Conservation (phyloP, 2,329 filamentous ascomycete genomes). For the Calycina marina region DNA sequence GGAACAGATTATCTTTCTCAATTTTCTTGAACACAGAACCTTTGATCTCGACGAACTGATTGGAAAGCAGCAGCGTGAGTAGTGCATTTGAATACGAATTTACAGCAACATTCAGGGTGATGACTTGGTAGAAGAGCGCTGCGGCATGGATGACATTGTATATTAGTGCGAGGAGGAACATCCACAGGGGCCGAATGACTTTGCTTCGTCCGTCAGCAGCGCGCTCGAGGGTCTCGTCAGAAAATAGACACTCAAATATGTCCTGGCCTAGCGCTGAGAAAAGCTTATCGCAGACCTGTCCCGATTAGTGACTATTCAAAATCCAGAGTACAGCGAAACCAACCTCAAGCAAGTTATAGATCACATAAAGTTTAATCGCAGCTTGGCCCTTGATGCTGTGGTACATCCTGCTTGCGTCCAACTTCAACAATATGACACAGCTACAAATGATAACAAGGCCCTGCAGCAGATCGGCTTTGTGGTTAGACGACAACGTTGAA, state of each 20-base stretch:
- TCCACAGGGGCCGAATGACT: constrained; percentile 72
- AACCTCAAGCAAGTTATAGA: constrained; percentile 91
- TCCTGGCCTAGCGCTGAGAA: constrained; percentile 89
- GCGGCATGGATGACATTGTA: constrained; percentile 85
- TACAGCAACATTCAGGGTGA: constrained; percentile 92
- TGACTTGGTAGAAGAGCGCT: constrained; percentile 90
- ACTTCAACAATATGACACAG: constrained; percentile 70
- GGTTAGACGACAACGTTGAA: constrained; percentile 69
- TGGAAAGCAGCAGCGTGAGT: constrained; percentile 81
- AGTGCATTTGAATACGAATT: constrained; percentile 97
- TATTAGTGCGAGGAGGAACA: constrained; percentile 73
- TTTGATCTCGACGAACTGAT: constrained; percentile 98
- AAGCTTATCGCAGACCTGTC: constrained; percentile 78
- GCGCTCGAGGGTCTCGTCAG: constrained; percentile 78
- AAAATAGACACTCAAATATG: constrained; percentile 90
- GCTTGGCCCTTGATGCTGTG: constrained; percentile 93
- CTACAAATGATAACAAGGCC: constrained; percentile 78
- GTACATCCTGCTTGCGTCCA: constrained; percentile 96
- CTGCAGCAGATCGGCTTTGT: constrained; percentile 92
- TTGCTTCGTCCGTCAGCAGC: constrained; percentile 83
- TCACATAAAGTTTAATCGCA: constrained; percentile 96
- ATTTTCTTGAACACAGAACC: constrained; percentile 97
- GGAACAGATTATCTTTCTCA: constrained; percentile 94
- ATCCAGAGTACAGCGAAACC: constrained; percentile 4
- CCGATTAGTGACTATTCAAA: constrained; percentile 58